Evolutionary conservation across 805 yeast genomes (phyloP).

Genomic region (Suhomyces sp.): DNA sequence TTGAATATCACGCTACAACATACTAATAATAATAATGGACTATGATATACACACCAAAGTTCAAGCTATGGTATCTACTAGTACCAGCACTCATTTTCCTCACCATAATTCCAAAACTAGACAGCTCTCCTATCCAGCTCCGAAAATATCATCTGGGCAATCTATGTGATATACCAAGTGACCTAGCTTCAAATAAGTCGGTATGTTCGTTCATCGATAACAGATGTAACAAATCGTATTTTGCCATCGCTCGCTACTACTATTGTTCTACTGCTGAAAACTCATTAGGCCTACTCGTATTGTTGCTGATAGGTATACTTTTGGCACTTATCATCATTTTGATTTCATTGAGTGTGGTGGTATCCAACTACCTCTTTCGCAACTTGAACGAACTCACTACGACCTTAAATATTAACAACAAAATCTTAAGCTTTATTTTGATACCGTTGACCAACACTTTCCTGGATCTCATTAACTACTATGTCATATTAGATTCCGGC

Average conservation of each 20-base stretch:
- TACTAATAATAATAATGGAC: conserved; percentile 1
- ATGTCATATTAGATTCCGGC: conserved; percentile 24
- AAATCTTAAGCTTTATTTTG: conserved; percentile 30
- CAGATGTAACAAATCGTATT: conserved; percentile 24
- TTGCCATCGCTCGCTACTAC: conserved; percentile 23
- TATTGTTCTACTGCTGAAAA: conserved; percentile 25
- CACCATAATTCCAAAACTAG: not conserved
- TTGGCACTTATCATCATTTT: conserved; percentile 16
- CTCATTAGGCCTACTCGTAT: conserved; percentile 9
- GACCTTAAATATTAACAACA: conserved; percentile 21
- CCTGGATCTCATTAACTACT: conserved; percentile 38
- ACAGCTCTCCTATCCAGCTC: not conserved
- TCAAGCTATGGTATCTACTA: not conserved
- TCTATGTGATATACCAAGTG: not conserved
- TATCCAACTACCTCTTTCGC: conserved; percentile 32
- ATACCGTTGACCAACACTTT: conserved; percentile 37
- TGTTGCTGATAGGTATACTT: conserved; percentile 11
- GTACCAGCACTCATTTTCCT: not conserved
- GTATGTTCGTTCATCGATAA: conserved; percentile 18
- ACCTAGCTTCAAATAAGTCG: not conserved
- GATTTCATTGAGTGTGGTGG: conserved; percentile 28
- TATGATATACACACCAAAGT: not conserved
- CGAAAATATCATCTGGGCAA: not conserved
- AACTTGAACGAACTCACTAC: conserved; percentile 28
- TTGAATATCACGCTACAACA: not conserved